A percentile compares a stretch with the other conserved stretches of the same genome.
Evolutionary conservation across 768 basidiomycete species (phyloP).

Genomic region (Auricularia heimuer): DNA sequence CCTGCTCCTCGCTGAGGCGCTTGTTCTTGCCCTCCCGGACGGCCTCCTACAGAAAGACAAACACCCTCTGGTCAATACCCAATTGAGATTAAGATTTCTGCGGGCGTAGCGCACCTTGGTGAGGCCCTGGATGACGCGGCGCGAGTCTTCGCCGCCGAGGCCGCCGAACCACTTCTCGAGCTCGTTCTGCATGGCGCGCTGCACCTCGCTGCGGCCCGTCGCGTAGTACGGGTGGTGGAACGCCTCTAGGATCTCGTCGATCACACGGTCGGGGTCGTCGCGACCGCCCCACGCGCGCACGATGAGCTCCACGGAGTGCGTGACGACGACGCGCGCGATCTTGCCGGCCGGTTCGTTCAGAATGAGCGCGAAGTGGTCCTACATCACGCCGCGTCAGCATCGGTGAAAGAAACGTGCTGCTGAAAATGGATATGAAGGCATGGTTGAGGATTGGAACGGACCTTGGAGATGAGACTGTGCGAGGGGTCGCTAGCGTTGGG

Average conservation of each 20-base stretch:
- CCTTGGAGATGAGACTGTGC: slow-evolving; percentile 64
- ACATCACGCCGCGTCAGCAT: neutral
- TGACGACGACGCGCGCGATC: slow-evolving; percentile 58
- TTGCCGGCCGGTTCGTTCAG: slow-evolving; percentile 70
- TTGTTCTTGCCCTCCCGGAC: slow-evolving; percentile 49
- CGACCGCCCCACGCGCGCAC: slow-evolving; percentile 31
- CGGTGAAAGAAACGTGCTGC: neutral
- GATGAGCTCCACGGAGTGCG: slow-evolving; percentile 48
- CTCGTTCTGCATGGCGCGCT: slow-evolving; percentile 48
- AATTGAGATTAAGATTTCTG: neutral
- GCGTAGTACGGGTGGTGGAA: slow-evolving; percentile 67
- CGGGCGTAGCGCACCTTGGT: slow-evolving; percentile 34
- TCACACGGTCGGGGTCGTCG: slow-evolving; percentile 9
- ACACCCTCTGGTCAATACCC: neutral
- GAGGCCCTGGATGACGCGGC: slow-evolving; percentile 36
- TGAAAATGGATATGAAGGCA: too few species aligned
- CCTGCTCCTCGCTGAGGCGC: slow-evolving; percentile 38
- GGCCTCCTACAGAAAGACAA: slow-evolving; percentile 30
- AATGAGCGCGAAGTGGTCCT: slow-evolving; percentile 66
- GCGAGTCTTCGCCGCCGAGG: slow-evolving; percentile 33
- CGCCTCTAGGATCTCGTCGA: slow-evolving; percentile 26
- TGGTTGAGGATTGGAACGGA: slow-evolving; percentile 12
- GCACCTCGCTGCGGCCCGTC: slow-evolving; percentile 41
- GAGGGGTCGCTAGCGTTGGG: slow-evolving; percentile 61
- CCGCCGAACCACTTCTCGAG: slow-evolving; percentile 46